Evolutionary conservation across 306 rosid species (phyloP), one percentile per base, ranked within the genome.

Genomic region (Crataegus laevigata): DNA sequence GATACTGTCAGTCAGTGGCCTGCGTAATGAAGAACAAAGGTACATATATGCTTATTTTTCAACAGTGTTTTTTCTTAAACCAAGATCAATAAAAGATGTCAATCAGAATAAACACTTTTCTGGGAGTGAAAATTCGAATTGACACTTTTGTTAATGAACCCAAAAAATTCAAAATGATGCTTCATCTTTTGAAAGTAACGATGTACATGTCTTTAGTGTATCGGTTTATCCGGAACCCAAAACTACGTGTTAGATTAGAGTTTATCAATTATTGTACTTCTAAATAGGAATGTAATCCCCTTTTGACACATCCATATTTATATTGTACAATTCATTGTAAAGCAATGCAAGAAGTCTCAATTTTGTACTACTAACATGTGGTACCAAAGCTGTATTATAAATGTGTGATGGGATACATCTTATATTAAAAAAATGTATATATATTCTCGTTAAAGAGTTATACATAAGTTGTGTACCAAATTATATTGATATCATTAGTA

Each of bases 41-140:
- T 10, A 22, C 3, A 3, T 11, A 38, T 40, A 54, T 54, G 30
- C 50, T 14, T 22, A 36, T 12, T 22, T 4, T 57, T n/a, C 65
- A 57, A 72, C 66, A 24, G 18, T 38, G n/a, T 30, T 26, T 60
- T 40, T 57, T 42, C 77, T 59, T 73, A 73, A 72, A 59, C 38
- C 13, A 60, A 42, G 77, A 28, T 59, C 17, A 11, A 13, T 34
- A 7, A 3, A 28, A 59, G 58, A 60, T 42, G 68, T 73, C 68
- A 40, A 60, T 57, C 66, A 15, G 52, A 57, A 14, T 55, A 72
- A 55, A 14, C 25, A 7, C 17, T 71, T 32, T 15, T 3, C 2
- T 12, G 5, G 11, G 29, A 36, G 13, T 24, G 11, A 36, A 30
- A 30, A 18, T 30, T 17, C 3, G 68, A 18, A 4, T 29, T 8